Base-by-base conservation (phyloP, 2,329 filamentous ascomycete species). In the Aureobasidium lini region DNA sequence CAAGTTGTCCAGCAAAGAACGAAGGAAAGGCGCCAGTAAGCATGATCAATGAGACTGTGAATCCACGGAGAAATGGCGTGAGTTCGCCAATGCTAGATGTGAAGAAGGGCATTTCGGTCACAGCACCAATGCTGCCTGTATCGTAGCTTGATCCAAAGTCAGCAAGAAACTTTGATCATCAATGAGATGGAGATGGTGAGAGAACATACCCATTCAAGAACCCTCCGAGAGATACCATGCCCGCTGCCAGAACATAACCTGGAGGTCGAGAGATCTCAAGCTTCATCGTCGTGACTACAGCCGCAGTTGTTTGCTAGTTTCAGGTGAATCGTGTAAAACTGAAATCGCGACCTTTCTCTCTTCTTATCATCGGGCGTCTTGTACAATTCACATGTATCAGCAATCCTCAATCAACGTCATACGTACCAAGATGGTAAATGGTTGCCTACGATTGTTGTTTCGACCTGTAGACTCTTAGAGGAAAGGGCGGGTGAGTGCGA, bases 41-140 rank as follows among this genome's bases (percentile, higher is more conserved):
- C 50, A 86, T 71, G 58, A 86, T 81, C 2, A 77, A 76, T 0
- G 83, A 85, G 3, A 87, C 82, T 1, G 81, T 78, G 15, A 85
- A 73, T 0, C 84, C 84, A 56, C 81, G 79, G 4, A 84, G 67
- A 0, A 76, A 77, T 1, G 82, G 72, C 0, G 80, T 80, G 37
- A 82, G 72, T 5, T 67, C 64, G 1, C 81, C 82, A 48, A 85
- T 80, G 3, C 75, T 74, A 2, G 70, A 59, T 9, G 71, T 72
- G 67, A 83, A 86, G 15, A 73, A 70, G 0, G 73, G 65, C 83
- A 86, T 86, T 2, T 77, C 76, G 0, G 83, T 85, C 0, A 85
- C 77, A 4, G 83, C 79, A 1, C 84, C 83, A 56, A 85, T 83
- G 29, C 76, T 80, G 9, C 82, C 81, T 0, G 82, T 82, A 59